Evolutionary conservation across 495 filamentous ascomycete genomes (phyloP).

Genomic region (Trichoderma gamsii): DNA sequence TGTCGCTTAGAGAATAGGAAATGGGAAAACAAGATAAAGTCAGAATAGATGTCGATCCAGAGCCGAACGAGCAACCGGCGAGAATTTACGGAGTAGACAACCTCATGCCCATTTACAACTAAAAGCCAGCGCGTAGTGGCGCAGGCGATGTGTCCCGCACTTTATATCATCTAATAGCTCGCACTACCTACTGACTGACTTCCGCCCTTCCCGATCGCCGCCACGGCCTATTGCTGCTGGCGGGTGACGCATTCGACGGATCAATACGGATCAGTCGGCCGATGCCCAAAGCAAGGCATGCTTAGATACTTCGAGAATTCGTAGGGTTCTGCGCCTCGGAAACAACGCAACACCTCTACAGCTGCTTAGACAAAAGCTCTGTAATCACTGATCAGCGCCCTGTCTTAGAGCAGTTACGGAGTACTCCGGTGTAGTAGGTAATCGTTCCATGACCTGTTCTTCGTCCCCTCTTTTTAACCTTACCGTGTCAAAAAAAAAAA

Average conservation of each 20-base stretch:
- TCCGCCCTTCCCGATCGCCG: conserved; percentile 7
- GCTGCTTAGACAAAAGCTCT: neutral
- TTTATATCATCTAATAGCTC: conserved; percentile 4
- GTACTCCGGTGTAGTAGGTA: neutral
- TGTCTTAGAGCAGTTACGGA: neutral
- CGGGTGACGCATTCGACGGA: conserved; percentile 4
- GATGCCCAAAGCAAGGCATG: neutral
- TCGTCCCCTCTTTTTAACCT: no score
- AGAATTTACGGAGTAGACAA: neutral
- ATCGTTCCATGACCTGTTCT: no score
- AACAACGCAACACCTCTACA: neutral
- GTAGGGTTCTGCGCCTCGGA: neutral
- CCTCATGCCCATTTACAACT: neutral
- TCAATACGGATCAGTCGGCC: conserved; percentile 1
- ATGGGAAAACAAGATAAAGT: neutral
- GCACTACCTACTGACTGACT: neutral
- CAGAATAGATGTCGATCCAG: no score
- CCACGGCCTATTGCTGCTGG: neutral
- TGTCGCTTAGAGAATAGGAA: neutral
- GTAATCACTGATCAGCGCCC: conserved; percentile 2
- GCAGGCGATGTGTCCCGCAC: neutral
- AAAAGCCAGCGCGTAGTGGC: neutral
- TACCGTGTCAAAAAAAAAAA: no score
- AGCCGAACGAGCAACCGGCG: neutral
- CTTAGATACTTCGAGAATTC: neutral